phyloP scores from a whole-genome alignment of 345 rosid species.

The Eucalyptus camaldulensis region DNA sequence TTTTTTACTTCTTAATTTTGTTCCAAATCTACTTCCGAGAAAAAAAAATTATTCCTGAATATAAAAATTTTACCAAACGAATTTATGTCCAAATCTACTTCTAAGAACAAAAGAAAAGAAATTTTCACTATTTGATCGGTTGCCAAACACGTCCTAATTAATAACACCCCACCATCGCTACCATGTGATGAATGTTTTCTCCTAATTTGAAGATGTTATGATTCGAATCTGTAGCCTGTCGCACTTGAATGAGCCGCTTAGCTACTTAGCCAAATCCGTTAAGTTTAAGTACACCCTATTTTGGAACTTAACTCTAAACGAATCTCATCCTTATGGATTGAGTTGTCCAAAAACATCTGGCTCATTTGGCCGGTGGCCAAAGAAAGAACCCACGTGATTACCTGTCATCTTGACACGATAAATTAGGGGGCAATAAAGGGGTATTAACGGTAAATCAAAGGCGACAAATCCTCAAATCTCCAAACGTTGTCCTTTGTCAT shows the following conservation, averaged over 20 bases:
- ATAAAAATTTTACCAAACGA: too few species aligned
- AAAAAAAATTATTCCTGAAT: too few species aligned
- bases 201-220: background rate
- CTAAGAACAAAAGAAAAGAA: accelerated
- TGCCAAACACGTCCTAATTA: accelerated
- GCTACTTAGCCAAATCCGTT: background rate
- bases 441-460: background rate
- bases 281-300: background rate
- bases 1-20: accelerated
- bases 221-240: accelerated
- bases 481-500: background rate
- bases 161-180: accelerated
- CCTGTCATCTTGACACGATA: background rate
- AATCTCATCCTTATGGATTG: background rate
- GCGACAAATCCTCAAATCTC: background rate
- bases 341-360: background rate
- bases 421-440: background rate
- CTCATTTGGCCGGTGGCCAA: background rate
- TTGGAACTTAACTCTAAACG: background rate
- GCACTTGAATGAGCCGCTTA: background rate
- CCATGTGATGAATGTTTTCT: background rate
- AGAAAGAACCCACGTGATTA: background rate
- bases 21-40: accelerated
- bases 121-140: accelerated
- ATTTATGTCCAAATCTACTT: accelerated